phyloP scores from a whole-genome alignment of 495 filamentous ascomycete genomes.

The Parathielavia hyrcaniae region DNA sequence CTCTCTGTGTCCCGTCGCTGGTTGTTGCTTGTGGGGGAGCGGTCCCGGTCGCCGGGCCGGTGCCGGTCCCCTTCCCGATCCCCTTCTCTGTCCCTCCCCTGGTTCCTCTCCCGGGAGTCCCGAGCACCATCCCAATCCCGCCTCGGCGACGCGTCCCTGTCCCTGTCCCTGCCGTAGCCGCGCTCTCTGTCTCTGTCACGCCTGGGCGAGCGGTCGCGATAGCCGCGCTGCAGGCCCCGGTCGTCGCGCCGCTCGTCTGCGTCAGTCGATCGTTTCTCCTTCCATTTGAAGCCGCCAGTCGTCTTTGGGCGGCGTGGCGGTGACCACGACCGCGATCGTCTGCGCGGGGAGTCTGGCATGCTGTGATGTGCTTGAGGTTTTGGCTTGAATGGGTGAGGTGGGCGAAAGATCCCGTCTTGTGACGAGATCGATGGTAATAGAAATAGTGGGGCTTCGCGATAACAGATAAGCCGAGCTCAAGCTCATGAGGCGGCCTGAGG shows the following conservation, averaged over 20 bases:
- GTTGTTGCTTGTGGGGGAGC: slow-evolving; percentile 12
- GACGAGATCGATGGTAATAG: too few relatives aligned
- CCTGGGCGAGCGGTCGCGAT: slow-evolving; percentile 43
- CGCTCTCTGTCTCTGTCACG: slow-evolving; percentile 36
- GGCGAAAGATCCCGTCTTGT: neutral
- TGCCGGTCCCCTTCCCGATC: slow-evolving; percentile 12
- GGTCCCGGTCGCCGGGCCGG: slow-evolving; percentile 15
- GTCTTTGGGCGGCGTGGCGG: slow-evolving; percentile 36
- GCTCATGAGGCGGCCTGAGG: too few relatives aligned
- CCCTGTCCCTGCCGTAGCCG: slow-evolving; percentile 17
- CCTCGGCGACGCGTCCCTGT: slow-evolving; percentile 18
- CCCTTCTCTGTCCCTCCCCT: slow-evolving; percentile 19
- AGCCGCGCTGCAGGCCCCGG: slow-evolving; percentile 47
- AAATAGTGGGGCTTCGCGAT: too few relatives aligned
- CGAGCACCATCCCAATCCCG: slow-evolving; percentile 8
- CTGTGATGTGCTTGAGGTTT: slow-evolving; percentile 10
- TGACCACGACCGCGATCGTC: slow-evolving; percentile 32
- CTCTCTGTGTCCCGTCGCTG: slow-evolving; percentile 6
- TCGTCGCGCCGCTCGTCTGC: slow-evolving; percentile 45
- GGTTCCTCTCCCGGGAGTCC: slow-evolving; percentile 23
- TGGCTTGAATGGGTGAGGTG: neutral
- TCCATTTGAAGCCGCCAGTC: slow-evolving; percentile 56
- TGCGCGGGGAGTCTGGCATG: slow-evolving; percentile 30
- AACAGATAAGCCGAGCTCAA: too few relatives aligned
- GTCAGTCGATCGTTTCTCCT: slow-evolving; percentile 53